phyloP scores from a whole-genome alignment of 495 filamentous ascomycete genomes.

The Thermothielavioides terrestris region DNA sequence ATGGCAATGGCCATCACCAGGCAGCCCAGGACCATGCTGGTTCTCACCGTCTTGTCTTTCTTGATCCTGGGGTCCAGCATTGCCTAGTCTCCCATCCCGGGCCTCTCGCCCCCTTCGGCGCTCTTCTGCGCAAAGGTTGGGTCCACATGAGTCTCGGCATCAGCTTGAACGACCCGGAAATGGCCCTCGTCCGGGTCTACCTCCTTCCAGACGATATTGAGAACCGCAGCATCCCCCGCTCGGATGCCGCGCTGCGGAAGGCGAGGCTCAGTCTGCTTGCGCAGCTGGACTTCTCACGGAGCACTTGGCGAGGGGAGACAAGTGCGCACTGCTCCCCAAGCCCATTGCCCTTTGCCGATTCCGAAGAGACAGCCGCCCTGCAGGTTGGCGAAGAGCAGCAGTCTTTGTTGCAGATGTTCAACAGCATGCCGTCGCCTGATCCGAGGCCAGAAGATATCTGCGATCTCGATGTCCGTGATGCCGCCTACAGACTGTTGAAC shows the following conservation, averaged over 20 bases:
- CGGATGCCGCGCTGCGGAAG: conserved; percentile 34
- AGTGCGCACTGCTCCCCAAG: background rate
- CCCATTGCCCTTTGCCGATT: background rate
- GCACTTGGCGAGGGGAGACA: conserved; percentile 47
- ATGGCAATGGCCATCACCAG: background rate
- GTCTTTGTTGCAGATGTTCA: conserved; percentile 79
- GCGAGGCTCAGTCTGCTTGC: conserved; percentile 45
- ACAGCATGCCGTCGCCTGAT: conserved; percentile 65
- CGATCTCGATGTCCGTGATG: conserved; percentile 48
- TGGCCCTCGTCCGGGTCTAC: conserved; percentile 48
- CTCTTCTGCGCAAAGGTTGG: conserved; percentile 25
- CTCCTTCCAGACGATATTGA: conserved; percentile 60
- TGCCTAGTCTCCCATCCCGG: conserved; percentile 16
- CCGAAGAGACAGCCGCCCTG: background rate
- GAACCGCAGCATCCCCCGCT: conserved; percentile 38
- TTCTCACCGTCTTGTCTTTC: background rate
- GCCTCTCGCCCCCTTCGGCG: background rate
- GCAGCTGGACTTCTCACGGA: conserved; percentile 46
- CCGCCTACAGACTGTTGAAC: conserved; percentile 55
- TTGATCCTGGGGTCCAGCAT: conserved; percentile 23
- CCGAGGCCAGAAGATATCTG: conserved; percentile 45
- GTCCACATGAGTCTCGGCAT: conserved; percentile 34
- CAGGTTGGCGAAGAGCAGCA: conserved; percentile 21
- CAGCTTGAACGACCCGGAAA: conserved; percentile 7
- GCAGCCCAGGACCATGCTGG: background rate